Evolutionary conservation across 2,329 filamentous ascomycete species (phyloP).

Genomic region (Phoma sp.): DNA sequence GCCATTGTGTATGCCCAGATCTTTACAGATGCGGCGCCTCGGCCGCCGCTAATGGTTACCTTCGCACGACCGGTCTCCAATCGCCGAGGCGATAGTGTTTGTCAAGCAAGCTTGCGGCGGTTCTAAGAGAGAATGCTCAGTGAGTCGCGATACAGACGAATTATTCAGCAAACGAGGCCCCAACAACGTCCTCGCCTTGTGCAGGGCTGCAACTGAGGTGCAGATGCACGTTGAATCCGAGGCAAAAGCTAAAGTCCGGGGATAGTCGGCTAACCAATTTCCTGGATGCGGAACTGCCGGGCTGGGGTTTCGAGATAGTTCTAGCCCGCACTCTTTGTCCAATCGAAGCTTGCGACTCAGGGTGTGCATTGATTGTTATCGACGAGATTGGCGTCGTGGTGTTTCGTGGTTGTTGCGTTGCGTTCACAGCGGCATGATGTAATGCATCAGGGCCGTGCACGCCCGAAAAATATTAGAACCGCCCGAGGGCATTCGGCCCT

Average conservation of each 20-base stretch:
- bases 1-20: conserved; percentile 14
- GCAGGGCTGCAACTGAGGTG: conserved; percentile 7
- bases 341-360: conserved; percentile 1
- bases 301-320: conserved; percentile 4
- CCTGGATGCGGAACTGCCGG: not conserved
- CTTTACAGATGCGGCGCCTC: conserved; percentile 17
- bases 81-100: conserved; percentile 1
- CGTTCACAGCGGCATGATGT: conserved; percentile 5
- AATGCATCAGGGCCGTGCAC: not conserved
- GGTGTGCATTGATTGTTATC: not conserved
- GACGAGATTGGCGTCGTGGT: not conserved
- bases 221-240: not conserved
- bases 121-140: not conserved
- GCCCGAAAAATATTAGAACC: not conserved
- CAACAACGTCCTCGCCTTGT: not conserved
- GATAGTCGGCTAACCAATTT: conserved; percentile 14
- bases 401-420: not conserved
- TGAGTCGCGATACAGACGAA: not conserved
- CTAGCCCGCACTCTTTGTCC: conserved; percentile 1
- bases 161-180: not conserved
- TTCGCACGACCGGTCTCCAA: conserved; percentile 7
- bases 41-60: conserved; percentile 21
- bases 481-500: not conserved
- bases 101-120: not conserved
- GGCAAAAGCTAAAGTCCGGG: conserved; percentile 4